Evolutionary conservation across 768 basidiomycete genomes (phyloP), one percentile per base, ranked within the genome.

Genomic region (Flagelloscypha sp.): DNA sequence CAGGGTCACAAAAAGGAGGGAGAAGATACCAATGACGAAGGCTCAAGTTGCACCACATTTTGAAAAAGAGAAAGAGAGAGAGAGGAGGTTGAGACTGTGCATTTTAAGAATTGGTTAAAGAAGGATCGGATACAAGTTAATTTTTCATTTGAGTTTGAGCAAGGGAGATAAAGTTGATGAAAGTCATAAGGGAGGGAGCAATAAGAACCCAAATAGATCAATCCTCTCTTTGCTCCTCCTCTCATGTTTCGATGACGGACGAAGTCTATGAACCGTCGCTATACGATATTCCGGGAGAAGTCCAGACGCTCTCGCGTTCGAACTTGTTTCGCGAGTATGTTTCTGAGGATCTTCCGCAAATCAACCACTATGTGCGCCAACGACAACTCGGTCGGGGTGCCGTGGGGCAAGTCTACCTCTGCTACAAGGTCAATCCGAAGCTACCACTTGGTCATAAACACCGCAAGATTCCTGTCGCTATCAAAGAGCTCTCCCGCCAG

Each of bases 381-480:
- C 10, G 31, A 33, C 8, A 33, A 16, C 15, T 18, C 31, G 17
- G 31, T 15, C 25, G 10, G 10, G 13, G 15, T 12, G 17, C 15
- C 31, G 6, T 13, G 17, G 13, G 15, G 13, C 16, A 1, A 16
- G n/a, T 21, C n/a, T 6, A n/a, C 2, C 31, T 6, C 31, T 12
- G 13, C 18, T 33, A 1, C n/a, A n/a, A 7, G n/a, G 16, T 12
- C 31, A 9, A 13, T 10, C 25, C 25, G 13, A 10, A 10, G 25
- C 13, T 13, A 8, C 15, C 31, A 33, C 17, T n/a, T n/a, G n/a
- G n/a, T n/a, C n/a, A n/a, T n/a, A n/a, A n/a, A n/a, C n/a, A n/a
- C 36, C 72, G 84, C 31, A 74, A 77, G 50, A 81, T 83, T 42
- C 78, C 78, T 25, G 77, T 76, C 45, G 77, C 70, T 37, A 65